phyloP scores from a whole-genome alignment of 2,329 filamentous ascomycete genomes.

The Verticillium albo-atrum region DNA sequence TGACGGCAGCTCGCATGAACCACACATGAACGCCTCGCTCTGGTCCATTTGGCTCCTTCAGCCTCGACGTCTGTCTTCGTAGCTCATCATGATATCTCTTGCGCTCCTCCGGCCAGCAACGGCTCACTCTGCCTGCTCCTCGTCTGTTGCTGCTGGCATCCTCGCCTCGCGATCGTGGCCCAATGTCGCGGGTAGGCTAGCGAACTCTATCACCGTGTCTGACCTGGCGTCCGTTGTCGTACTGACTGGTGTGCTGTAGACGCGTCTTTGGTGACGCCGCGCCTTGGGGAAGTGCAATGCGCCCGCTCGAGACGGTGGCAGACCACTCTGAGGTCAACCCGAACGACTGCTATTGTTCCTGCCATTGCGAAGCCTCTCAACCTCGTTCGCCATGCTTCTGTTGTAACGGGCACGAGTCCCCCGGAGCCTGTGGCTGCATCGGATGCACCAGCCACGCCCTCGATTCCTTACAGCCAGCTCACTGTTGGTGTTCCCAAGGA shows the following conservation, averaged over 20 bases:
- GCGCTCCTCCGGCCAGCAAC: slow-evolving; percentile 8
- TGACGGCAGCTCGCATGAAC: neutral
- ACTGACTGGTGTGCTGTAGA: slow-evolving; percentile 1
- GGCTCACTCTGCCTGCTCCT: slow-evolving; percentile 7
- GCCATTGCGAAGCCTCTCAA: slow-evolving; percentile 26
- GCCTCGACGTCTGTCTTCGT: slow-evolving; percentile 4
- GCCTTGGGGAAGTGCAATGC: slow-evolving; percentile 1
- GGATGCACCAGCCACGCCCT: slow-evolving; percentile 30
- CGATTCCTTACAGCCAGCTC: slow-evolving; percentile 64
- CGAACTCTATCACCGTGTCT: neutral
- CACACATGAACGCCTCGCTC: neutral
- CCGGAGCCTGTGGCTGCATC: slow-evolving; percentile 31
- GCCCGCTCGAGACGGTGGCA: slow-evolving; percentile 30
- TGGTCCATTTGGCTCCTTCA: slow-evolving; percentile 6
- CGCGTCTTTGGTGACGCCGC: neutral
- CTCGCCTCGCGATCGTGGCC: slow-evolving; percentile 6
- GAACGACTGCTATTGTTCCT: slow-evolving; percentile 21
- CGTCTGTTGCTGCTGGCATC: slow-evolving; percentile 4
- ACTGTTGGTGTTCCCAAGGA: slow-evolving; percentile 78
- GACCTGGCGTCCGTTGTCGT: neutral
- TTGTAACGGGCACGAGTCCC: slow-evolving; percentile 18
- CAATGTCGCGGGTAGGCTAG: slow-evolving; percentile 4
- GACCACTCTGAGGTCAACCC: slow-evolving; percentile 13
- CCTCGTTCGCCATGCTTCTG: slow-evolving; percentile 34
- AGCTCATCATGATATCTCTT: slow-evolving; percentile 8